Percentiles rank a stretch among this genome's conserved stretches.
Conservation (phyloP, 2,329 filamentous ascomycete species). For the Monilinia polystroma region DNA sequence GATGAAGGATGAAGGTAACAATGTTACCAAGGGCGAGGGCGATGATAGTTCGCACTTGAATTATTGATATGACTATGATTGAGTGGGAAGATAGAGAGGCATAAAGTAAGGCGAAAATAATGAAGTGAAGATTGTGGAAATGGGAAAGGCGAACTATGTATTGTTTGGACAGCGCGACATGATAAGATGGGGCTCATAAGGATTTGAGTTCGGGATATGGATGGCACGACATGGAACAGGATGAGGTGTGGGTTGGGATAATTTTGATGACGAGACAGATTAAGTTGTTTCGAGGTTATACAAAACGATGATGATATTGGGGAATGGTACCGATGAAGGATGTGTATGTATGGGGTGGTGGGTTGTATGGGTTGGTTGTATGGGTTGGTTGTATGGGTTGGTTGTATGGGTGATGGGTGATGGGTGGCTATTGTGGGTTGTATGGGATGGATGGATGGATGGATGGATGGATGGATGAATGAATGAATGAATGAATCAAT, state of each 20-base stretch:
- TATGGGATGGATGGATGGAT: not conserved
- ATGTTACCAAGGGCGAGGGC: constrained; percentile 24
- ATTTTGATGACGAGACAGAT: constrained; percentile 17
- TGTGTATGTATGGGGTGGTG: not conserved
- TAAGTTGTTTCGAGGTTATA: constrained; percentile 15
- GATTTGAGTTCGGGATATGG: constrained; percentile 24
- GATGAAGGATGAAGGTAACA: constrained; percentile 3
- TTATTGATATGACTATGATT: constrained; percentile 26
- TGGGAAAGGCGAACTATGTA: constrained; percentile 34
- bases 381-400: not conserved
- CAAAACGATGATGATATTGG: not conserved
- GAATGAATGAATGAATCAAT: not conserved
- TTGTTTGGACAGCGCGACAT: constrained; percentile 28
- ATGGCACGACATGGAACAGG: constrained; percentile 25
- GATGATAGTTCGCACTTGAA: constrained; percentile 25
- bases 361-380: not conserved
- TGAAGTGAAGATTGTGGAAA: constrained; percentile 27
- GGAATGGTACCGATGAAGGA: not conserved
- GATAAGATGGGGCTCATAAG: constrained; percentile 30
- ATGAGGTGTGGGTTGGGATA: constrained; percentile 19
- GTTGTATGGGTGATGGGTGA: not conserved
- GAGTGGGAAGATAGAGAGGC: constrained; percentile 27
- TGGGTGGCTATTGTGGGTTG: not conserved
- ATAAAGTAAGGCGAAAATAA: constrained; percentile 36
- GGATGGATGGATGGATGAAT: not conserved